phyloP scores from a whole-genome alignment of 768 basidiomycete species.

The Ramaria sp. region DNA sequence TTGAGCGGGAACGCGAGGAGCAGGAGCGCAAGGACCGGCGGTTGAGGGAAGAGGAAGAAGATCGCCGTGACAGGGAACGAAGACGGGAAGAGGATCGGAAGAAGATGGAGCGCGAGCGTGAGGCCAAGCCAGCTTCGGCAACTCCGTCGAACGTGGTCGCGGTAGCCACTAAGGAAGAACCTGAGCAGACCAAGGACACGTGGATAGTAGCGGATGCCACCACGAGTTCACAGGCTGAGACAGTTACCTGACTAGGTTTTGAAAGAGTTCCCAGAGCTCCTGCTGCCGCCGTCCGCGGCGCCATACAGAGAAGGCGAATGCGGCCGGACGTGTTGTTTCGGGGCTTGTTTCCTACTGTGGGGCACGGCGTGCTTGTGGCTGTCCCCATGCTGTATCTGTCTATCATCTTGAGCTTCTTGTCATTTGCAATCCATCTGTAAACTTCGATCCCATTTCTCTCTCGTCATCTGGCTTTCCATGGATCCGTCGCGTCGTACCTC shows the following conservation, averaged over 20 bases:
- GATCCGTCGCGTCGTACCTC: neutral
- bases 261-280: neutral
- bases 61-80: conserved; percentile 30
- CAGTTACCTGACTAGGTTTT: neutral
- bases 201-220: conserved; percentile 2
- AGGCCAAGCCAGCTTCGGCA: conserved; percentile 6
- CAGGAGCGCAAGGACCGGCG: conserved; percentile 32
- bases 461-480: neutral
- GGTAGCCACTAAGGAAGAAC: conserved; percentile 10
- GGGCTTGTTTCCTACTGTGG: neutral
- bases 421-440: conserved; percentile 6
- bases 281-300: neutral
- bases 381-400: conserved; percentile 4
- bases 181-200: conserved; percentile 13
- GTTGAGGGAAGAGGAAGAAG: conserved; percentile 56
- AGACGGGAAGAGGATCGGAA: conserved; percentile 47
- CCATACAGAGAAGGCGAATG: neutral
- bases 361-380: neutral
- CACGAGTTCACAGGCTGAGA: neutral
- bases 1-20: conserved; percentile 25
- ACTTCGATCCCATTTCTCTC: neutral
- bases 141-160: too few species aligned
- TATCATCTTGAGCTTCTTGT: conserved; percentile 1
- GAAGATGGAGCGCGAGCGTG: conserved; percentile 27
- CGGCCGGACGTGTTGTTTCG: neutral